Evolutionary conservation across 768 basidiomycete species (phyloP), one percentile per base, ranked within the genome.

Genomic region (Cystofilobasidium ferigula): DNA sequence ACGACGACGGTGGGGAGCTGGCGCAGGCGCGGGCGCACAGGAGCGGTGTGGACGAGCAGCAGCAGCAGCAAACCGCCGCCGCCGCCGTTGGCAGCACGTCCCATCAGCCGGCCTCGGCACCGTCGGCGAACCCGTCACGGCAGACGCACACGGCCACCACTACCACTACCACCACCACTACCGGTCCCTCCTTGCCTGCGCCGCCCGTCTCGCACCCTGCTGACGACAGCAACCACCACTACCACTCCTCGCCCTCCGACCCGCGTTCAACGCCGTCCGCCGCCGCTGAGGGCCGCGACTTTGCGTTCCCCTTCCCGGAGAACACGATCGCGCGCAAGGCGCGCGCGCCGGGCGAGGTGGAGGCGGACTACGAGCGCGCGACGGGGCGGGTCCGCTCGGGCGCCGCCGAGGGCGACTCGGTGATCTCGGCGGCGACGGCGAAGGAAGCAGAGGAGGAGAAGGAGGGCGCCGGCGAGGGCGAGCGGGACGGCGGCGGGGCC

Each of bases 321-420:
- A 73, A 74, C 64, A 71, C 71, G 20, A 70, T 72, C 24, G 74
- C 74, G 18, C 72, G 74, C 10, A 45, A 68, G 40, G 74, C 74
- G n/a, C 61, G 69, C 18, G 56, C 69, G 35, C 73, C 72, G 1
- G 70, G 65, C 30, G 26, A 45, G 1, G 58, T 57, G n/a, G 74
- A 75, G 57, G 42, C 70, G 12, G 38, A 57, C 12, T 73, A 74
- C 60, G 71, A 67, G 42, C 38, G n/a, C n/a, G 53, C 32, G 2
- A 36, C 6, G 0, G 56, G 8, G 10, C 40, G 24, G 47, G n/a
- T 30, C 8, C 30, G 5, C n/a, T 16, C 36, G 42, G 5, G n/a
- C 4, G n/a, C 24, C 40, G 4, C 38, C 7, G 14, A 16, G 28
- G 34, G 22, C 24, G 26, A 60, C 26, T n/a, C 12, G 47, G 72